Percentiles rank a stretch among this genome's conserved stretches.
These are phyloP conservation scores for Acer yangbiense DNA, from an alignment of 345 rosid species.

Conservation along the genomic window DNA sequence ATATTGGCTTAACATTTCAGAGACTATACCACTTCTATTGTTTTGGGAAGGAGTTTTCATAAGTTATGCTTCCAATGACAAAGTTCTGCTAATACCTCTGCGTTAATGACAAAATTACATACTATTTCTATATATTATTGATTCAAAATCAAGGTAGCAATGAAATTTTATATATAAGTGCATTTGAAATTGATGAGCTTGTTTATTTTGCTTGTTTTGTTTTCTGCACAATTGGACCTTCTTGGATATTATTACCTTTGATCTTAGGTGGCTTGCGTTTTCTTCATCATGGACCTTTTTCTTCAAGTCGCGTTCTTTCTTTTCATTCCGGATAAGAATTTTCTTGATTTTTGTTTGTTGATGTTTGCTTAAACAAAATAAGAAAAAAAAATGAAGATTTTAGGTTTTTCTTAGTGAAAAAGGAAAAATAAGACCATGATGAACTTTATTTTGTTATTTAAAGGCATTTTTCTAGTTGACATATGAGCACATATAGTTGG, in stretches of 20 bases:
- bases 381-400: neutral
- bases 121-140: neutral
- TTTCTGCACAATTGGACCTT: neutral
- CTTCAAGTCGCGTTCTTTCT: neutral
- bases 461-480: neutral
- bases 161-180: neutral
- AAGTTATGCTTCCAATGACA: neutral
- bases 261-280: neutral
- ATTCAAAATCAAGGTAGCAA: neutral
- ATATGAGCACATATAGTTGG: neutral
- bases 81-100: neutral
- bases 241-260: neutral
- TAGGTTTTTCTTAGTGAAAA: constrained; percentile 1
- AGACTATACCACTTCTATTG: neutral
- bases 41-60: neutral
- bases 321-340: neutral
- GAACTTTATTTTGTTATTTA: neutral
- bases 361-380: neutral
- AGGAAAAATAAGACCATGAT: neutral
- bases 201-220: neutral
- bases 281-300: neutral
- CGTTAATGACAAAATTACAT: neutral
- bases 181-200: neutral
- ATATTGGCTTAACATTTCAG: neutral
- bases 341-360: neutral